Evolutionary conservation across 2,329 filamentous ascomycete species (phyloP), one percentile per base, ranked within the genome.

Genomic region (Dactylellina haptotyla): DNA sequence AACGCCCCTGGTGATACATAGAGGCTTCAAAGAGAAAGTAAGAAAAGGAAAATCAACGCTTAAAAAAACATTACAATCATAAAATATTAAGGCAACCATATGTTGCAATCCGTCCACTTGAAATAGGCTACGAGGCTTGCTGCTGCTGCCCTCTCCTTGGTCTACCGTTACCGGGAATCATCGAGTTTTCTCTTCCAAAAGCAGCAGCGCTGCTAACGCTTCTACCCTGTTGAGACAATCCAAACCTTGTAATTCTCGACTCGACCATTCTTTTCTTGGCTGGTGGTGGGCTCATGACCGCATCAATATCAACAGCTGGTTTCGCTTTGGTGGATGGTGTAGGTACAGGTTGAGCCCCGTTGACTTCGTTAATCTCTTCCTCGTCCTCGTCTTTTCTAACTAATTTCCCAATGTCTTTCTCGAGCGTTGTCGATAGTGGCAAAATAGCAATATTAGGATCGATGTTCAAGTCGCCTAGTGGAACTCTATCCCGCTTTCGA

Each of bases 311-410:
- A 41, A 41, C 37, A 6, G 14, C 23, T 4, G 48, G 25, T n/a
- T 34, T 26, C 18, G 16, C 10, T 25, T 65, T 56, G 18, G 18
- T 28, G 5, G 25, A 34, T 45, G 48, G 39, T 6, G 61, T 25
- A 10, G 37, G 48, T 5, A 50, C 26, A 3, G 56, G 51, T 28
- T 61, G 50, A 3, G 65, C 45, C 67, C 65, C 65, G 53, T 46
- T 61, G n/a, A 72, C 67, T 34, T 72, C 67, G 8, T 72, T 59
- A 23, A 64, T 58, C 8, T 72, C 67, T 1, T 58, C 66, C 9
- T 72, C 62, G 18, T 57, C 62, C 32, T 66, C 67, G 4, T 20
- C 32, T 34, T 64, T 54, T 25, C 48, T 58, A 10, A 28, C 51
- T 4, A 28, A 23, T 37, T 65, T 54, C 20, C 54, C 56, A 18